Base-by-base conservation (phyloP, 345 rosid species). In the Combretum micranthum region DNA sequence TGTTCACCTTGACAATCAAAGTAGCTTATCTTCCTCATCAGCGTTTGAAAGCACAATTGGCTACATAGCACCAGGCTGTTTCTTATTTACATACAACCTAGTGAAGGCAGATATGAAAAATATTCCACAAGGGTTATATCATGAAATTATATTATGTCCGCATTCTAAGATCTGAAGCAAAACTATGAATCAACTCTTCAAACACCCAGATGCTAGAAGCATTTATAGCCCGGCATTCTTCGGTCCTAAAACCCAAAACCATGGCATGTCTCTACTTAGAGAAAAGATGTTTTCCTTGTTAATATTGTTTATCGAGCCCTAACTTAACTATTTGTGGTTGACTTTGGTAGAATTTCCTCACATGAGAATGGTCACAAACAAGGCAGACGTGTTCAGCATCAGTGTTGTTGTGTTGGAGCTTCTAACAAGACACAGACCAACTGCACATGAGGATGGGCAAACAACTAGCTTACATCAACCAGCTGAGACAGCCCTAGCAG, bases 51-150 rank as follows among this genome's bases (percentile, higher is more conserved):
- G 96, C 76, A 91, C 96, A 5, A 75, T 88, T 17, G 98, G 98
- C 61, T 91, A 91, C 80, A 54, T 91, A 71, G 98, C 96, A 63
- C 98, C 98, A 66, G 96, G 96, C 87, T 78, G 52, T 16, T 52
- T 32, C 39, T 32, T 7, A 1, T 32, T 32, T 32, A 32, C 9
- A 32, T 32, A 32, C 9, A 32, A 11, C 39, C 39, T 4, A 7
- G 10, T 32, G 39, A 7, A 32, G 9, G 39, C 9, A 32, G 39
- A 32, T 32, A 32, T 32, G 39, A 7, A 32, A 32, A 32, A 4
- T 32, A 32, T 32, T 32, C 10, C 39, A 32, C 10, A 9, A 32
- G 39, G 5, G 9, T 32, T 32, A 32, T 5, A 32, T 32, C 39
- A 32, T 32, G 39, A 9, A 32, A 4, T 32, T 3, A n/a, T n/a